These are phyloP conservation scores for Mycena floridula DNA, from an alignment of 768 basidiomycete species.

Conservation along the genomic window DNA sequence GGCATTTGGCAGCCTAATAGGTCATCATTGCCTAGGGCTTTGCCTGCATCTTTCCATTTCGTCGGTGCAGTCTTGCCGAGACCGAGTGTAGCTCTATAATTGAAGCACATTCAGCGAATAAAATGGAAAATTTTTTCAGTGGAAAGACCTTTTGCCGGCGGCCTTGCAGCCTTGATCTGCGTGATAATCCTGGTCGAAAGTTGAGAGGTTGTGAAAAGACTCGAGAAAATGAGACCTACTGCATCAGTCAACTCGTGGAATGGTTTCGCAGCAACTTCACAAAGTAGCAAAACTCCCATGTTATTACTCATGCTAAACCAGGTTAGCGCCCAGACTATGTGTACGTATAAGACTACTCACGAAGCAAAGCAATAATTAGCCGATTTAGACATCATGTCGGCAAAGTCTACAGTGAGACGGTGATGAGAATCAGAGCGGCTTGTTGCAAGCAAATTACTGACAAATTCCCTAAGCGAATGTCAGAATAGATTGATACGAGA, in stretches of 20 bases:
- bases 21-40: constrained; percentile 38
- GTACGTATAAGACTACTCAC: constrained; percentile 22
- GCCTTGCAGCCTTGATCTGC: constrained; percentile 43
- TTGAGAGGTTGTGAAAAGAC: not conserved
- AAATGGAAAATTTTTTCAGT: too few species aligned
- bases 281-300: constrained; percentile 51
- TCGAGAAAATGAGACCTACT: constrained; percentile 14
- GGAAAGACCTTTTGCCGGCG: constrained; percentile 26
- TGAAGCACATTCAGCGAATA: not conserved
- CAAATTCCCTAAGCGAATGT: too few species aligned
- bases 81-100: constrained; percentile 46
- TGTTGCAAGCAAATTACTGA: too few species aligned
- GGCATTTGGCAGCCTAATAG: constrained; percentile 55
- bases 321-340: not conserved
- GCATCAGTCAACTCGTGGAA: constrained; percentile 41
- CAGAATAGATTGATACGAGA: not conserved
- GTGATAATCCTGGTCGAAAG: constrained; percentile 39
- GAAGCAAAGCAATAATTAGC: constrained; percentile 49
- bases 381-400: too few species aligned
- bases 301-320: constrained; percentile 38
- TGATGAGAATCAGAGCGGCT: not conserved
- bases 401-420: not conserved
- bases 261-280: constrained; percentile 54
- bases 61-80: constrained; percentile 45
- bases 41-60: constrained; percentile 56